Conservation (phyloP, 2,329 filamentous ascomycete genomes). For the Nothophoma quercina region DNA sequence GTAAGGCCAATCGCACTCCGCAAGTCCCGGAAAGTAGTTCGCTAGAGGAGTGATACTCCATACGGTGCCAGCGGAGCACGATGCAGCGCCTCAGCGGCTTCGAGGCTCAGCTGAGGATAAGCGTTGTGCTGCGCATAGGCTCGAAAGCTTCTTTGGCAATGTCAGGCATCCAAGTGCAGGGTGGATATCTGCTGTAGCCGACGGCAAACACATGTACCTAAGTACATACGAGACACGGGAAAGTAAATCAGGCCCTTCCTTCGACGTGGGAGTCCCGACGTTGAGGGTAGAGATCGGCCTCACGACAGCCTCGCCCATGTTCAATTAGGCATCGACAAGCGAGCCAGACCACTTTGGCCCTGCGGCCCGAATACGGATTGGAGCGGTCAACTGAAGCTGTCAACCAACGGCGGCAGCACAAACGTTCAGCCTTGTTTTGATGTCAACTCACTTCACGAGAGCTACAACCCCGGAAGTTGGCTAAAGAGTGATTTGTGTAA, state of each 20-base stretch:
- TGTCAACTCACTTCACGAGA: not conserved
- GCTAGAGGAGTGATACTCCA: not conserved
- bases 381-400: slow-evolving; percentile 9
- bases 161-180: not conserved
- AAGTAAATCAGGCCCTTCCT: slow-evolving; percentile 8
- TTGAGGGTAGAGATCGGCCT: slow-evolving; percentile 8
- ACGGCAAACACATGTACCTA: not conserved
- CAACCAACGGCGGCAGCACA: not conserved
- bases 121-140: not conserved
- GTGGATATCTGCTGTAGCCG: not conserved
- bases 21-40: not conserved
- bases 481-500: not conserved
- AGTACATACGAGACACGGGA: not conserved
- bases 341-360: slow-evolving; percentile 3
- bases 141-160: too few species aligned
- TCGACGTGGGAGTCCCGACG: not conserved
- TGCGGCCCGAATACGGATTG: slow-evolving; percentile 11
- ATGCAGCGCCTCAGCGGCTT: not conserved
- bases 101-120: not conserved
- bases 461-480: not conserved
- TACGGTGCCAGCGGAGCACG: not conserved
- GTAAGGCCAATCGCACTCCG: not conserved
- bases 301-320: slow-evolving; percentile 6
- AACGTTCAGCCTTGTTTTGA: slow-evolving; percentile 7
- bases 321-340: slow-evolving; percentile 14